Percentiles rank a stretch among this genome's conserved stretches.
Evolutionary conservation across 2,329 filamentous ascomycete genomes (phyloP).

Genomic region (Bipolaris zeicola): DNA sequence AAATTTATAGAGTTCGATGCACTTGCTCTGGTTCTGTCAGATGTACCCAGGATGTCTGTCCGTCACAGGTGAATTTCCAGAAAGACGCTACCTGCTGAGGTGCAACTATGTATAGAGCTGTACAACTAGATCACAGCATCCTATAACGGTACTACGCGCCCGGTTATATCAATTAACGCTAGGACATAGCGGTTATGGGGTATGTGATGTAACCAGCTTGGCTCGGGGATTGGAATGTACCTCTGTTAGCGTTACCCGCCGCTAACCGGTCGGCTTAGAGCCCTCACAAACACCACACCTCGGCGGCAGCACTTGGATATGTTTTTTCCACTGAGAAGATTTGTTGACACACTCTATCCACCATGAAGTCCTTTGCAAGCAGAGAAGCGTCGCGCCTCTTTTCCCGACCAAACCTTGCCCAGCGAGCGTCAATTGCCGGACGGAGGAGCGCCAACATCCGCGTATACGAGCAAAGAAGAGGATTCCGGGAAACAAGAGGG

Average conservation of each 20-base stretch:
- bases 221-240: too few species aligned
- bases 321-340: slow-evolving; percentile 23
- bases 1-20: too few species aligned
- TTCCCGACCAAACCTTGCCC: slow-evolving; percentile 25
- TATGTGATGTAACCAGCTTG: too few species aligned
- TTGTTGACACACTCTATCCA: slow-evolving; percentile 16
- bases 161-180: too few species aligned
- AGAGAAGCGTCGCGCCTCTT: slow-evolving; percentile 41
- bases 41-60: too few species aligned
- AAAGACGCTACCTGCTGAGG: too few species aligned
- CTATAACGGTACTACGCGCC: too few species aligned
- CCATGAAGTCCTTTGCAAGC: slow-evolving; percentile 41
- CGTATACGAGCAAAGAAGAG: slow-evolving; percentile 39
- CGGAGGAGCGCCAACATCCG: slow-evolving; percentile 27
- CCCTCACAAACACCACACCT: slow-evolving; percentile 23
- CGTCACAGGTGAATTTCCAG: too few species aligned
- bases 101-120: too few species aligned
- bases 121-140: too few species aligned
- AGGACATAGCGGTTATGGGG: too few species aligned
- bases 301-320: slow-evolving; percentile 32
- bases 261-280: slow-evolving; percentile 27
- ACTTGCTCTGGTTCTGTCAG: too few species aligned
- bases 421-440: slow-evolving; percentile 32
- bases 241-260: slow-evolving; percentile 1
- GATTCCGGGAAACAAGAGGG: slow-evolving; percentile 46